Conservation (phyloP, 257 asterid genomes). For the Gynochthodes officinalis region DNA sequence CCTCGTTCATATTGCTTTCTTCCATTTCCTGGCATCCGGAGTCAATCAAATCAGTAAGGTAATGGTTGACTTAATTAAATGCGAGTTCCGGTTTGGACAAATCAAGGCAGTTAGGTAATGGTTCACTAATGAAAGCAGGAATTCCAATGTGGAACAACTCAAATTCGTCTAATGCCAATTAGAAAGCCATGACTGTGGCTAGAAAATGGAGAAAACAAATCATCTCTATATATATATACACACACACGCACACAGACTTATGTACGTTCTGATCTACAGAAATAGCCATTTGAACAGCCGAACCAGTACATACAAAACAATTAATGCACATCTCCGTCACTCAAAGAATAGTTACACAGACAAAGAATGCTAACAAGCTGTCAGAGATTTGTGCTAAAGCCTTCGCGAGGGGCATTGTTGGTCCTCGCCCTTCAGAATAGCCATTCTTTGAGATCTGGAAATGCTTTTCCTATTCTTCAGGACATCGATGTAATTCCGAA, state of each 20-base stretch:
- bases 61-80: no score
- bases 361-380: slow-evolving; percentile 18
- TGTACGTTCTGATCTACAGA: slow-evolving; percentile 1
- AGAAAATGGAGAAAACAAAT: not conserved
- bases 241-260: no score
- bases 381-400: not conserved
- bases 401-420: slow-evolving; percentile 38
- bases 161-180: not conserved
- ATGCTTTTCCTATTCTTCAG: slow-evolving; percentile 61
- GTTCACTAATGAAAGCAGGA: no score
- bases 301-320: slow-evolving; percentile 1
- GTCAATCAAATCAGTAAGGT: no score
- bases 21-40: no score
- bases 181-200: not conserved
- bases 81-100: no score
- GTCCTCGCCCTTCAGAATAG: slow-evolving; percentile 46
- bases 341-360: slow-evolving; percentile 31
- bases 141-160: no score
- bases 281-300: slow-evolving; percentile 9
- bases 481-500: slow-evolving; percentile 58
- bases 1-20: no score
- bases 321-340: slow-evolving; percentile 2
- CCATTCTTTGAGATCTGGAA: slow-evolving; percentile 63
- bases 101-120: no score
- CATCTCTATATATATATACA: not conserved